A percentile compares a stretch with the other conserved stretches of the same genome.
Conservation (phyloP, 2,329 filamentous ascomycete species). For the Gaeumannomyces sp. region DNA sequence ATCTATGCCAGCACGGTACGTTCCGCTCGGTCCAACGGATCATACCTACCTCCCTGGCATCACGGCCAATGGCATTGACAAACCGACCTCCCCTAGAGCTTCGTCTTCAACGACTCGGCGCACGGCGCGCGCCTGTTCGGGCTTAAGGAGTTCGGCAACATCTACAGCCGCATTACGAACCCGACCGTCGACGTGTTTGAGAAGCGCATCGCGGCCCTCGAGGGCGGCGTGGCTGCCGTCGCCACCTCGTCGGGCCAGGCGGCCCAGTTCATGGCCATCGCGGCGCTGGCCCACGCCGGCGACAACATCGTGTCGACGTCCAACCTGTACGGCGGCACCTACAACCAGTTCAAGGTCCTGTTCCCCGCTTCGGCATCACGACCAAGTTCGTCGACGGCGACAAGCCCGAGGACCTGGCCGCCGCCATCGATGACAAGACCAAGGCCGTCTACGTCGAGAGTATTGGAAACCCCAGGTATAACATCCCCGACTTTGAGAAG, state of each 20-base stretch:
- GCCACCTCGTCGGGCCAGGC: slow-evolving; percentile 82
- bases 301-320: slow-evolving; percentile 92
- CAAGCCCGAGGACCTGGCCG: slow-evolving; percentile 69
- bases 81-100: slow-evolving; percentile 50
- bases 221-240: slow-evolving; percentile 83
- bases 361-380: slow-evolving; percentile 79
- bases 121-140: slow-evolving; percentile 93
- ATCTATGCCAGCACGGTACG: slow-evolving; percentile 86
- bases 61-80: background rate
- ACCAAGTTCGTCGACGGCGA: slow-evolving; percentile 87
- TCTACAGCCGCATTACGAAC: slow-evolving; percentile 96
- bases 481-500: slow-evolving; percentile 83
- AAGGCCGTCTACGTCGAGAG: slow-evolving; percentile 90
- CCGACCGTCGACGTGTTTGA: slow-evolving; percentile 95
- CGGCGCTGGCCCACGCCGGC: slow-evolving; percentile 75
- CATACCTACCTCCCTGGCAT: no score
- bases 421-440: slow-evolving; percentile 84
- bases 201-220: slow-evolving; percentile 90
- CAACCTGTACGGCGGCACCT: slow-evolving; percentile 91
- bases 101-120: slow-evolving; percentile 89
- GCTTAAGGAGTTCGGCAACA: slow-evolving; percentile 95
- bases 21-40: background rate
- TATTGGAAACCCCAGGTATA: slow-evolving; percentile 91
- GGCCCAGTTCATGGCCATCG: slow-evolving; percentile 86
- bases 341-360: slow-evolving; percentile 94